These are phyloP conservation scores for Calocybe gangraenosa DNA, from an alignment of 768 basidiomycete genomes.

Conservation along the genomic window DNA sequence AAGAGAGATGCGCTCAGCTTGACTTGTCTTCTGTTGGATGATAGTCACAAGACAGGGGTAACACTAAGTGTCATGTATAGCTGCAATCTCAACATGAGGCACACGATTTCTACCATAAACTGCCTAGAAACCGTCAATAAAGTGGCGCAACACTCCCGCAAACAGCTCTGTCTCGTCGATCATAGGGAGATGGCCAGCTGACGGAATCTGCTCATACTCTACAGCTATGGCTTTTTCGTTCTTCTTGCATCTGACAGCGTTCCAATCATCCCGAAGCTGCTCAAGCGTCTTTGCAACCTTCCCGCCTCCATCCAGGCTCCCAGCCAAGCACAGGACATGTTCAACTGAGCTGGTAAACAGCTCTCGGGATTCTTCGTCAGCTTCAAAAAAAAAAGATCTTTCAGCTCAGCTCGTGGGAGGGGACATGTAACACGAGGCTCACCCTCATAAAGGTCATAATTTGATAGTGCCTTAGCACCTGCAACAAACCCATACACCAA, in stretches of 20 bases:
- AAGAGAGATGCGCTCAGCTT: no score
- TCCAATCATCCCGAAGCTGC: conserved; percentile 25
- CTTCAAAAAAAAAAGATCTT: conserved; percentile 1
- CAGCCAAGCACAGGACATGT: conserved; percentile 41
- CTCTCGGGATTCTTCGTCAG: conserved; percentile 11
- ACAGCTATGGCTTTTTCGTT: conserved; percentile 15
- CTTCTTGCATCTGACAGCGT: conserved; percentile 8
- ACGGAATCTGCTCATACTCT: conserved; percentile 29
- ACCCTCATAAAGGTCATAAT: conserved; percentile 35
- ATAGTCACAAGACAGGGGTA: not conserved
- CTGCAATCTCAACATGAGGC: not conserved
- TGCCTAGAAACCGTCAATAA: conserved; percentile 20
- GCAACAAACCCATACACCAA: conserved; percentile 38
- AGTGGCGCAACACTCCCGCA: conserved; percentile 28
- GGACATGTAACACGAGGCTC: not conserved
- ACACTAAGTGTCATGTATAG: no score
- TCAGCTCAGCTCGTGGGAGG: no score
- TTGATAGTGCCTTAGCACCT: conserved; percentile 41
- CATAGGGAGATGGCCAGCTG: conserved; percentile 50
- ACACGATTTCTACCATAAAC: not conserved
- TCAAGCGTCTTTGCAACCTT: conserved; percentile 37
- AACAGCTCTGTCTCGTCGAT: conserved; percentile 42
- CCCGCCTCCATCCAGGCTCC: conserved; percentile 44
- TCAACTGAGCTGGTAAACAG: conserved; percentile 23
- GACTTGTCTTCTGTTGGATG: no score